Conservation (phyloP, 306 rosid species). For the Quercus glauca region DNA sequence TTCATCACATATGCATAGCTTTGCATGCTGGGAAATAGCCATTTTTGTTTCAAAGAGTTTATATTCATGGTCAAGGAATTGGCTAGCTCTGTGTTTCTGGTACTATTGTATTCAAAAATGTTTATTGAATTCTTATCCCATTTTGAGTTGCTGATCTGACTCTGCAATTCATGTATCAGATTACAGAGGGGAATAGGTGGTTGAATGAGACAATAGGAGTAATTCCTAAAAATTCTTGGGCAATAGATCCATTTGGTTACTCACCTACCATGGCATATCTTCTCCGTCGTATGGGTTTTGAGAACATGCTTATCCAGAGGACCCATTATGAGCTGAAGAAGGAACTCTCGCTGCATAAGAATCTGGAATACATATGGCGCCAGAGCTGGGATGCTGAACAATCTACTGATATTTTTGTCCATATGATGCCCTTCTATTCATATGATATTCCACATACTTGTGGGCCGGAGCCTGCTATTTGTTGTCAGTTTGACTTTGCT, state of each 20-base stretch:
- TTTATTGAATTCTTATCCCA: conserved; percentile 8
- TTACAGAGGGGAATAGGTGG: conserved; percentile 94
- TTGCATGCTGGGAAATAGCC: background rate
- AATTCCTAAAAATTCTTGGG: conserved; percentile 96
- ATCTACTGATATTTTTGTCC: conserved; percentile 94
- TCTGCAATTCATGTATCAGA: conserved; percentile 50
- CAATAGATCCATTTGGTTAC: conserved; percentile 99
- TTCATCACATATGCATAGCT: background rate
- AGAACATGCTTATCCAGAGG: conserved; percentile 98
- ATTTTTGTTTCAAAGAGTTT: background rate
- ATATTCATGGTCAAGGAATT: background rate
- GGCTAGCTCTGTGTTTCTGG: background rate
- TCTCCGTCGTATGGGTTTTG: conserved; percentile 99
- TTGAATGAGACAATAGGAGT: conserved; percentile 86
- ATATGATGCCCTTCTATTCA: conserved; percentile 99
- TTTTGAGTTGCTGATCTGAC: conserved; percentile 19
- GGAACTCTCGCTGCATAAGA: conserved; percentile 86
- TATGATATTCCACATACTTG: conserved; percentile 99
- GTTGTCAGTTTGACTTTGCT: conserved; percentile 98
- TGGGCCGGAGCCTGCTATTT: conserved; percentile 98
- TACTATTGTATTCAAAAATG: background rate
- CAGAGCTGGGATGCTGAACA: conserved; percentile 97
- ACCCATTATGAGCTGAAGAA: conserved; percentile 97
- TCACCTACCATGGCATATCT: conserved; percentile 99
- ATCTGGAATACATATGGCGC: conserved; percentile 90